Evolutionary conservation across 139 green algal genomes (phyloP).

Genomic region (Chlamydomonas schloesseri): DNA sequence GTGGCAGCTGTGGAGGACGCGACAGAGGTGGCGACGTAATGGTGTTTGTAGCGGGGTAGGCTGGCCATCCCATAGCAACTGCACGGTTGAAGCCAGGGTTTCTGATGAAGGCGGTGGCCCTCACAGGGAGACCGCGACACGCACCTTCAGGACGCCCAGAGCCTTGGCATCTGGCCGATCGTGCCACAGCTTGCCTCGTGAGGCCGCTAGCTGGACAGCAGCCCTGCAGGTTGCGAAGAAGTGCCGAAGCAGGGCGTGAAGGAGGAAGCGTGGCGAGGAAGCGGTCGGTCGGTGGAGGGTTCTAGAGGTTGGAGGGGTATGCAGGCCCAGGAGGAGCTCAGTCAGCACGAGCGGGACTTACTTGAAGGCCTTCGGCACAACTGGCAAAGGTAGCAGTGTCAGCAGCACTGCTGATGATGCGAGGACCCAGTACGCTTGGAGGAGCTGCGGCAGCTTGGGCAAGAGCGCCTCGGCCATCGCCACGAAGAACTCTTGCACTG

Average conservation of each 20-base stretch:
- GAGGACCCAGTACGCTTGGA: conserved; percentile 71
- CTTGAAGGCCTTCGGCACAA: conserved; percentile 65
- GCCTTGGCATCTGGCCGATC: conserved; percentile 20
- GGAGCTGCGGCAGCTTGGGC: conserved; percentile 21
- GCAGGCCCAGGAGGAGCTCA: neutral
- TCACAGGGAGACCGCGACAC: no score
- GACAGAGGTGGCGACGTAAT: no score
- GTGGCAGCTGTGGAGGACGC: no score
- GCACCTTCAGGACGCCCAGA: conserved; percentile 64
- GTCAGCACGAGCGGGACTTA: conserved; percentile 31
- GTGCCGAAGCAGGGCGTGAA: neutral
- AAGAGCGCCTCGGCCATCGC: neutral
- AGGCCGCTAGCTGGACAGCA: conserved; percentile 59
- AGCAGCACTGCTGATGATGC: conserved; percentile 59
- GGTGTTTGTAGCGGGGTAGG: no score
- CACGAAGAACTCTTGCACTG: neutral
- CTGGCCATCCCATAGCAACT: no score
- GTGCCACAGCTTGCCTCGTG: conserved; percentile 72
- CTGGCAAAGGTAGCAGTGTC: conserved; percentile 63
- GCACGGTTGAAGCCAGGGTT: no score
- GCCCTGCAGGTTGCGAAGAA: conserved; percentile 31
- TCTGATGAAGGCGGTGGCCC: no score
- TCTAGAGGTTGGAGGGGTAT: neutral
- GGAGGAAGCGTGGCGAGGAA: neutral
- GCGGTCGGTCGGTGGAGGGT: no score